Conservation (phyloP, 2,329 filamentous ascomycete species). For the Colletotrichum tamarilloi region DNA sequence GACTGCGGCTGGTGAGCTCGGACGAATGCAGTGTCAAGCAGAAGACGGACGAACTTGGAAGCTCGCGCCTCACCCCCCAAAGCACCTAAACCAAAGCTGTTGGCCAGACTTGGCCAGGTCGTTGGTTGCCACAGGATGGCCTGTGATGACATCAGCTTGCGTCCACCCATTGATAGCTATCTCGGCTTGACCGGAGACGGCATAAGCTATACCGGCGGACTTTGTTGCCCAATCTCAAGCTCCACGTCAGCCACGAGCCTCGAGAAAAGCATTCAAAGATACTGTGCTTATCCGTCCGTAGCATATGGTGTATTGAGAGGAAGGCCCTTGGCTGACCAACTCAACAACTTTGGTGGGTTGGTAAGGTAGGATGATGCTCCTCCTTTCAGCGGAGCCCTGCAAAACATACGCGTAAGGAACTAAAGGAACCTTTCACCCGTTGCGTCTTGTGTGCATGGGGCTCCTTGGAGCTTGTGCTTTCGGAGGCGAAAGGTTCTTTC, state of each 20-base stretch:
- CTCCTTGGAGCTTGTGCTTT: neutral
- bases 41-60: neutral
- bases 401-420: neutral
- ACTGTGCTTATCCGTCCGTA: neutral
- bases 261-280: neutral
- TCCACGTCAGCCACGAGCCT: neutral
- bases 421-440: too few relatives aligned
- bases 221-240: constrained; percentile 9
- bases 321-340: neutral
- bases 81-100: neutral
- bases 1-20: neutral
- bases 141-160: constrained; percentile 33
- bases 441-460: neutral
- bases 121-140: neutral
- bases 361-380: constrained; percentile 8
- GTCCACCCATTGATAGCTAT: neutral
- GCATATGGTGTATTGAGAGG: too few relatives aligned
- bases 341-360: constrained; percentile 23
- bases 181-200: constrained; percentile 6
- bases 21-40: neutral
- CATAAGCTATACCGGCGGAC: neutral
- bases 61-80: constrained; percentile 3
- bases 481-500: neutral
- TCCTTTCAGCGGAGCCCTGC: neutral
- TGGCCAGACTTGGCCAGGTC: neutral